Conservation (phyloP, 23 red algal genomes). For the Cyanidium caldarium region DNA sequence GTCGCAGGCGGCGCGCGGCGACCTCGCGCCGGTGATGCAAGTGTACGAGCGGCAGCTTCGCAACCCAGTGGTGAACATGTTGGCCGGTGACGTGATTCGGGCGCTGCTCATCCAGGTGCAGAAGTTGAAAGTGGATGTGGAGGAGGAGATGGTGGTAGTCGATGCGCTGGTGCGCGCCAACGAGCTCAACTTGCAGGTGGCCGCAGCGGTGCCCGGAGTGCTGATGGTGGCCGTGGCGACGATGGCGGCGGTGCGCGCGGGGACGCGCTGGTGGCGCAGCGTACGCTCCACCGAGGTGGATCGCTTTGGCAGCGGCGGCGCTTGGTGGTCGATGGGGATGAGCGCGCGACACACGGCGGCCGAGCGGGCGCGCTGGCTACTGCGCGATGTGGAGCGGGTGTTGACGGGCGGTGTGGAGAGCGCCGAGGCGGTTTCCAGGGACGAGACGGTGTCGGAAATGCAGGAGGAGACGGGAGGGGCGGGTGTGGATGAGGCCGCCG, state of each 20-base stretch:
- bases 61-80: conserved; percentile 3
- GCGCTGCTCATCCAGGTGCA: conserved; percentile 19
- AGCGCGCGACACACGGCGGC: neutral
- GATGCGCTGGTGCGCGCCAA: conserved; percentile 11
- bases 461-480: neutral
- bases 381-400: neutral
- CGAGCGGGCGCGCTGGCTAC: neutral
- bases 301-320: neutral
- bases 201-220: conserved; percentile 1
- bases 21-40: conserved; percentile 8
- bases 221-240: neutral
- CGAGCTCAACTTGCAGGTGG: conserved; percentile 17
- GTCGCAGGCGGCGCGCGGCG: neutral
- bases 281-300: neutral
- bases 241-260: neutral
- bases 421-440: neutral
- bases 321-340: neutral
- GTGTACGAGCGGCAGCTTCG: conserved; percentile 18
- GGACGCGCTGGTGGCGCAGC: neutral
- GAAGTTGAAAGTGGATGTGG: conserved; percentile 24
- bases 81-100: conserved; percentile 5
- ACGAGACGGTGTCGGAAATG: neutral
- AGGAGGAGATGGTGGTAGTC: conserved; percentile 17
- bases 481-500: neutral
- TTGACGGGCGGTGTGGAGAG: neutral